Evolutionary conservation across 108 stramenopile species (phyloP), one percentile per base, ranked within the genome.

Genomic region (Phaeodactylum tricornutum): DNA sequence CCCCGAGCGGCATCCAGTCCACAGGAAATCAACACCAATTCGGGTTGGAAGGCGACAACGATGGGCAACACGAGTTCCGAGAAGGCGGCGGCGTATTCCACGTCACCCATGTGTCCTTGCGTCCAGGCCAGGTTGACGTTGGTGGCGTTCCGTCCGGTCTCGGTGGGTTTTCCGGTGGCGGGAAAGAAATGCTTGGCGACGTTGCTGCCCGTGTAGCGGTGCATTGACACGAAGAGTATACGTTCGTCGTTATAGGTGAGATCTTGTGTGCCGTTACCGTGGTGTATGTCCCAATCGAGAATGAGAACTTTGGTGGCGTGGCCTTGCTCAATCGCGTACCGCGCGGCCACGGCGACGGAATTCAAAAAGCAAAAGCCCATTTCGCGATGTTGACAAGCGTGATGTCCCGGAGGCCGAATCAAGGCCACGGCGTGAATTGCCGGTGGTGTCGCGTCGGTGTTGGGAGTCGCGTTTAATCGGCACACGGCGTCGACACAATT

Each of bases 301-400:
- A 74, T 57, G 21, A 61, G 59, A 3, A 72, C 59, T n/a, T 16
- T 37, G 15, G 11, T 15, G 5, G 17, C 23, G 36, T 4, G 54
- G 59, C 30, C 41, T 50, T 24, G 36, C 56, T 26, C 20, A 39
- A 47, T 20, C 20, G 25, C 57, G 32, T 36, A 23, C 16, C 43
- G 49, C n/a, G 39, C 37, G n/a, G 50, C 66, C 30, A 48, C 49
- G 1, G 74, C 74, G 15, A 66, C 70, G 59, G 60, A 64, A 39
- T 75, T 75, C 24, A 75, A 58, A 43, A 68, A 75, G 46, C 74
- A 75, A 52, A 71, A 75, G 27, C 74, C 72, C 25, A 42, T 7
- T 6, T 42, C 7, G 19, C 41, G 16, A 42, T 7, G 19, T 7
- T 15, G n/a, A 2, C 22, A 44, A 27, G 57, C 57, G 37, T 58